Evolutionary conservation across 1,284 basidiomycete species (phyloP).

Genomic region (Austroboletus niveus): DNA sequence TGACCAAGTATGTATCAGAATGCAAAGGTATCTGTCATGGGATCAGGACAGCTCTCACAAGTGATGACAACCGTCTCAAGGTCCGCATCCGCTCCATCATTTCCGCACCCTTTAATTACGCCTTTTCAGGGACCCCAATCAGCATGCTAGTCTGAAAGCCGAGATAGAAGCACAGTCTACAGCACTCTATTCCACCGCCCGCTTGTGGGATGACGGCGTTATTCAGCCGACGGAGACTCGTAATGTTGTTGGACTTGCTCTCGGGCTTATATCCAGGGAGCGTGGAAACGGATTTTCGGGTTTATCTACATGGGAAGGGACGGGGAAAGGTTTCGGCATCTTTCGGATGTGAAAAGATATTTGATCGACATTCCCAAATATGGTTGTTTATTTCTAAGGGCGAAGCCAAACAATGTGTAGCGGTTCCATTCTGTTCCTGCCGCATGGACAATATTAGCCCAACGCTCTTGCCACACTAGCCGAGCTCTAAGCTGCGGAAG

Average conservation of each 20-base stretch:
- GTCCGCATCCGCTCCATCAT: constrained; percentile 39
- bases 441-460: not conserved
- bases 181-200: constrained; percentile 83
- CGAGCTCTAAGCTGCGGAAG: not conserved
- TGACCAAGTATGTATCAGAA: constrained; percentile 49
- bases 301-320: constrained; percentile 68
- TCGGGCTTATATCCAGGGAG: constrained; percentile 68
- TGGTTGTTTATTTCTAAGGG: too few relatives aligned
- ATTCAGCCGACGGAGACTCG: constrained; percentile 91
- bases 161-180: constrained; percentile 88
- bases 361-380: too few relatives aligned
- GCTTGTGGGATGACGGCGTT: constrained; percentile 95
- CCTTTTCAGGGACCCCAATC: constrained; percentile 62
- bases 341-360: constrained; percentile 83
- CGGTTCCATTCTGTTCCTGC: not conserved
- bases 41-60: constrained; percentile 86
- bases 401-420: too few relatives aligned
- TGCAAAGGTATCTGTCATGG: constrained; percentile 96
- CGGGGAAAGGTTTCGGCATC: constrained; percentile 78
- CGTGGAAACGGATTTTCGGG: constrained; percentile 18
- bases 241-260: constrained; percentile 80
- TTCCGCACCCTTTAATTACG: not conserved
- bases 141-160: constrained; percentile 69
- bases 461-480: not conserved
- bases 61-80: constrained; percentile 91